A percentile compares a stretch with the other conserved stretches of the same genome.
Evolutionary conservation across 1,139 yeast species (phyloP).

Genomic region (Taphrina deformans): DNA sequence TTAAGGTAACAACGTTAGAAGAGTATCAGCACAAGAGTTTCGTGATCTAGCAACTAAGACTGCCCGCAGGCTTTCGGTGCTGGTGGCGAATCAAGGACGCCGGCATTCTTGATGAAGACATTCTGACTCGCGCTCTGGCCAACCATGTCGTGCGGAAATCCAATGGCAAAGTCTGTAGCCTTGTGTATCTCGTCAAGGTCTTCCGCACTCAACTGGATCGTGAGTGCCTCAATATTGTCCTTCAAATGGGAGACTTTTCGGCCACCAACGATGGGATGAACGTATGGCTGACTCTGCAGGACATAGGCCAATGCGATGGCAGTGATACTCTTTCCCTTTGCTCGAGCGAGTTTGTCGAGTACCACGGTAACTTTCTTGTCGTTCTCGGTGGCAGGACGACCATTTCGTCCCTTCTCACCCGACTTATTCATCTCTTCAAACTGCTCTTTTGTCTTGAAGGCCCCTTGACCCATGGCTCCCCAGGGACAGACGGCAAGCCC

Average conservation of each 20-base stretch:
- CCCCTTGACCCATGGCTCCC: constrained; percentile 41
- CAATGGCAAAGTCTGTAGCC: constrained; percentile 12
- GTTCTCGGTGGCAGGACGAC: constrained; percentile 24
- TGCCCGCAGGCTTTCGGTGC: background rate
- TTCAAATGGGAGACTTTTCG: constrained; percentile 39
- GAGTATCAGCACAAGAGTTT: too few species aligned
- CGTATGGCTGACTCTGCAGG: constrained; percentile 40
- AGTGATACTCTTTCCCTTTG: constrained; percentile 38
- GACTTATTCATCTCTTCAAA: constrained; percentile 36
- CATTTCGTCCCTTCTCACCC: constrained; percentile 24
- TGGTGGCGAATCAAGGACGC: background rate
- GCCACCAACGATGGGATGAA: constrained; percentile 41
- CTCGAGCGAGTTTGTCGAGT: constrained; percentile 40
- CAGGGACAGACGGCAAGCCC: constrained; percentile 42
- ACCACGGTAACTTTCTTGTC: constrained; percentile 40
- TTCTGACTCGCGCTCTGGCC: constrained; percentile 7
- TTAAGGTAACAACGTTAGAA: too few species aligned
- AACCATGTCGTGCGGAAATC: constrained; percentile 23
- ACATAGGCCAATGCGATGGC: constrained; percentile 42
- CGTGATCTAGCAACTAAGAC: too few species aligned
- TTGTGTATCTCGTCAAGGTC: constrained; percentile 33
- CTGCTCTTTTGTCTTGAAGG: constrained; percentile 40
- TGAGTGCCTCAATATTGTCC: constrained; percentile 38
- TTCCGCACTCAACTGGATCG: constrained; percentile 35
- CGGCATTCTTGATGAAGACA: background rate